A percentile compares a stretch with the other conserved stretches of the same genome.
These are phyloP conservation scores for Emmonsiellopsis sp. DNA, from an alignment of 2,329 filamentous ascomycete genomes.

Conservation along the genomic window DNA sequence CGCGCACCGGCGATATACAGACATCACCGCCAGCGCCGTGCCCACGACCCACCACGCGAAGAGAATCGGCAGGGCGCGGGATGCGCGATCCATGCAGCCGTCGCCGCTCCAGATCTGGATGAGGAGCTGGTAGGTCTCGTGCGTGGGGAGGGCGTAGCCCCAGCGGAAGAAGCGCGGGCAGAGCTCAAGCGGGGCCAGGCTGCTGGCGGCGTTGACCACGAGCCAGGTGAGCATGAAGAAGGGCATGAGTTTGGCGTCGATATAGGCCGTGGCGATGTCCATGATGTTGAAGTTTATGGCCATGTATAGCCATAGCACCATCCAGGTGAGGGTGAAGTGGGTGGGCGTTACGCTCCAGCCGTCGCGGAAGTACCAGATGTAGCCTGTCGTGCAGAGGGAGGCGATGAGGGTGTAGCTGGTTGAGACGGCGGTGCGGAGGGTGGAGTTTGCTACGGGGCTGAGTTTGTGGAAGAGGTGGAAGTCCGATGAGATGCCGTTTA, in stretches of 20 bases:
- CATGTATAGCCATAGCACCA: constrained; percentile 35
- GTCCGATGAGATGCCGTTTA: constrained; percentile 35
- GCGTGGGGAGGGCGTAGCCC: constrained; percentile 32
- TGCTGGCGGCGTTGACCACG: constrained; percentile 33
- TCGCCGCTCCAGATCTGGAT: constrained; percentile 34
- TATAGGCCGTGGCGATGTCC: constrained; percentile 35
- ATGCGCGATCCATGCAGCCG: constrained; percentile 32
- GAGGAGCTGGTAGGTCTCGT: constrained; percentile 32
- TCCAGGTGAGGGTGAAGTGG: constrained; percentile 37
- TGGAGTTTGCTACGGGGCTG: constrained; percentile 19
- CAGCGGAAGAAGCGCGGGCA: constrained; percentile 33
- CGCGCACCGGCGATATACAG: constrained; percentile 15
- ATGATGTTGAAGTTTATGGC: constrained; percentile 37
- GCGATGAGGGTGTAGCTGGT: constrained; percentile 31
- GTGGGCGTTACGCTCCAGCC: constrained; percentile 30
- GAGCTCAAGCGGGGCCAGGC: constrained; percentile 36
- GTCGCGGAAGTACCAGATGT: constrained; percentile 36
- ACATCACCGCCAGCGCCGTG: constrained; percentile 9
- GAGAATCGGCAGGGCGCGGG: constrained; percentile 33
- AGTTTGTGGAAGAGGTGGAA: constrained; percentile 30
- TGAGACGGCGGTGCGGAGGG: constrained; percentile 27
- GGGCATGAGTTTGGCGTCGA: constrained; percentile 32
- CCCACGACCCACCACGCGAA: constrained; percentile 30
- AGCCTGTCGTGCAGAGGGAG: constrained; percentile 30
- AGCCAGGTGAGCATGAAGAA: constrained; percentile 39